Percentiles rank a stretch among this genome's conserved stretches.
Evolutionary conservation across 2,329 filamentous ascomycete species (phyloP).

Genomic region (Arthrobotrys conoides): DNA sequence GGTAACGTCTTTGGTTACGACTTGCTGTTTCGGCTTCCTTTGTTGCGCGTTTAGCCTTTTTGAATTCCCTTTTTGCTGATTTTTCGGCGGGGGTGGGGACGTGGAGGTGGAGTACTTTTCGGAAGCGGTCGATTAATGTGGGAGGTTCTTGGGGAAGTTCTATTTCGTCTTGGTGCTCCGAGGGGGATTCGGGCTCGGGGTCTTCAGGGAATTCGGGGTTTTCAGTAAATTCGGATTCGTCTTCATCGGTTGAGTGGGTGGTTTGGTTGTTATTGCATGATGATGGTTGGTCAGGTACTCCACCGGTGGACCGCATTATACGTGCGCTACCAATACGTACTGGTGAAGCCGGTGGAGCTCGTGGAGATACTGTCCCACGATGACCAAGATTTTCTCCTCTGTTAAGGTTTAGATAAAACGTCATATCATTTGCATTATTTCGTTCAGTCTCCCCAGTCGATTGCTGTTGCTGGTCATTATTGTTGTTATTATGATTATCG

Average conservation of each 20-base stretch:
- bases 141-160: background rate
- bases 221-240: too few species aligned
- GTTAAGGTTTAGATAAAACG: background rate
- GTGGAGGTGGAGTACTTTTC: conserved; percentile 23
- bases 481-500: background rate
- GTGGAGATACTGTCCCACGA: background rate
- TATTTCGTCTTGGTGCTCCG: too few species aligned
- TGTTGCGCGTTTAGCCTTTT: background rate
- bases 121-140: conserved; percentile 15
- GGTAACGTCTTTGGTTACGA: conserved; percentile 3
- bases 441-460: too few species aligned
- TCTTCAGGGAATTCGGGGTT: too few species aligned
- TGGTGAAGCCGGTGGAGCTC: background rate
- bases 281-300: too few species aligned
- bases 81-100: conserved; percentile 27
- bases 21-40: conserved; percentile 11
- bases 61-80: conserved; percentile 20
- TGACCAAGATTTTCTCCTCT: background rate
- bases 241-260: too few species aligned
- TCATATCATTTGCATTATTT: too few species aligned
- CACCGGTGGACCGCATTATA: background rate
- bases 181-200: background rate
- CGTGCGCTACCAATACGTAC: background rate
- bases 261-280: too few species aligned
- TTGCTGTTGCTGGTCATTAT: too few species aligned